A percentile compares a stretch with the other conserved stretches of the same genome.
These are phyloP conservation scores for Scytalidium lignicola DNA, from an alignment of 2,329 filamentous ascomycete genomes.

Conservation along the genomic window DNA sequence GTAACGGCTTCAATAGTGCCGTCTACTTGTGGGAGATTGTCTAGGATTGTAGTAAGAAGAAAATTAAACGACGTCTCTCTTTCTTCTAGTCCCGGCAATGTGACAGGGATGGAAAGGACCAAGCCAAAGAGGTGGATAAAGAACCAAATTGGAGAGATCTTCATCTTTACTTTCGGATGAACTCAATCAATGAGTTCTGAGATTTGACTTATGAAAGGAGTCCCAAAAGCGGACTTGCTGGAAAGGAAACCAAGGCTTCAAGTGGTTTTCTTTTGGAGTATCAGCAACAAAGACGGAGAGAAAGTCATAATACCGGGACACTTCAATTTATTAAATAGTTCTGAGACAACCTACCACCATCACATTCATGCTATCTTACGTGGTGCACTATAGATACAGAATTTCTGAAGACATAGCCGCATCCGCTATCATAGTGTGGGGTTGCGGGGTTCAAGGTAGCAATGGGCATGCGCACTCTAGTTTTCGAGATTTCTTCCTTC, in stretches of 20 bases:
- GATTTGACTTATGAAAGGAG: neutral
- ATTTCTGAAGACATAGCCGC: neutral
- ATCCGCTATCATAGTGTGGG: neutral
- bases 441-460: neutral
- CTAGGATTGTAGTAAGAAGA: conserved; percentile 18
- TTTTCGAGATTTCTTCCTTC: neutral
- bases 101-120: neutral
- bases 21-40: conserved; percentile 17
- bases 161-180: neutral
- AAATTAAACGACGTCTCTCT: conserved; percentile 16
- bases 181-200: neutral
- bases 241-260: neutral
- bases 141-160: neutral
- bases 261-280: neutral
- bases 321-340: neutral
- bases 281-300: neutral
- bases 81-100: neutral
- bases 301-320: neutral
- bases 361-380: neutral
- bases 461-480: neutral
- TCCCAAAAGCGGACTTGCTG: neutral
- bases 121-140: neutral
- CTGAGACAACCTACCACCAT: neutral
- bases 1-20: conserved; percentile 13
- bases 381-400: neutral